A percentile compares a stretch with the other conserved stretches of the same genome.
phyloP scores from a whole-genome alignment of 2,329 filamentous ascomycete species.

The Aspergillus flavus region DNA sequence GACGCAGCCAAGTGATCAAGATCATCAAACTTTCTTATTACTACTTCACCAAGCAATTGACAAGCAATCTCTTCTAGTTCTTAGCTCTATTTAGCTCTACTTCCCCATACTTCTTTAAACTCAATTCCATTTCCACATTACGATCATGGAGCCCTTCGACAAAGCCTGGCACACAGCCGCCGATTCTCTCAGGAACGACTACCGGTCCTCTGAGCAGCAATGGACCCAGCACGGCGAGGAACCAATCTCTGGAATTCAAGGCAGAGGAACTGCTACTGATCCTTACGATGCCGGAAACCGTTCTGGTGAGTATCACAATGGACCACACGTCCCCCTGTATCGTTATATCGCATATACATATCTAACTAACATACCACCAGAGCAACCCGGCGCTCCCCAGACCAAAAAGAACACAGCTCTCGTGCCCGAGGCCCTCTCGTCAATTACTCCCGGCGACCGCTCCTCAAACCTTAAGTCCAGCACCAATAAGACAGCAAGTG shows the following conservation, averaged over 20 bases:
- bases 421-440: slow-evolving; percentile 20
- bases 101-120: neutral
- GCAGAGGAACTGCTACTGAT: slow-evolving; percentile 67
- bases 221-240: slow-evolving; percentile 53
- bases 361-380: slow-evolving; percentile 17
- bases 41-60: neutral
- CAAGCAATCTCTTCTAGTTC: neutral
- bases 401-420: slow-evolving; percentile 27
- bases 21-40: neutral
- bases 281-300: slow-evolving; percentile 80
- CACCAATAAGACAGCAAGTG: neutral
- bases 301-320: slow-evolving; percentile 50
- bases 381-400: slow-evolving; percentile 31
- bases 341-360: neutral
- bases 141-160: slow-evolving; percentile 66
- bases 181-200: slow-evolving; percentile 53
- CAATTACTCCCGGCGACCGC: slow-evolving; percentile 2
- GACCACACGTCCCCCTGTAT: neutral
- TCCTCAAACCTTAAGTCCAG: neutral
- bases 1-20: neutral
- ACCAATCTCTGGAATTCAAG: slow-evolving; percentile 71
- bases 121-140: neutral
- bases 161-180: slow-evolving; percentile 53
- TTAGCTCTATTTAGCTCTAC: neutral
- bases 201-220: slow-evolving; percentile 22